Percentiles rank a stretch among this genome's conserved stretches.
These are phyloP conservation scores for Nakaseomyces uthaithaninus DNA, from an alignment of 1,139 yeast species.

Conservation along the genomic window DNA sequence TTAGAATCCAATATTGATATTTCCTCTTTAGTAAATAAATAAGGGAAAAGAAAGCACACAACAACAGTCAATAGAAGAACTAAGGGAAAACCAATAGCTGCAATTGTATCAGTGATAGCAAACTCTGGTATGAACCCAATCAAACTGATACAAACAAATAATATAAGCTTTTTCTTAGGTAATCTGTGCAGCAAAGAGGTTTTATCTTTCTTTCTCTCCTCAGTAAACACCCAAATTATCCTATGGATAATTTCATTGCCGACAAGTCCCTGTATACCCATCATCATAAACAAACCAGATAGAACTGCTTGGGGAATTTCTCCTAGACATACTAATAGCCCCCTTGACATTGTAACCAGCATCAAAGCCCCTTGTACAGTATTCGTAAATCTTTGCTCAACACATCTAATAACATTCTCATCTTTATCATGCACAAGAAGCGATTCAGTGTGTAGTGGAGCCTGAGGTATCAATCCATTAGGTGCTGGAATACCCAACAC, in stretches of 20 bases:
- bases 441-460: slow-evolving; percentile 83
- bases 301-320: slow-evolving; percentile 90
- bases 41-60: slow-evolving; percentile 48
- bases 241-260: slow-evolving; percentile 58
- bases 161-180: slow-evolving; percentile 43
- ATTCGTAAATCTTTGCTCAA: slow-evolving; percentile 84
- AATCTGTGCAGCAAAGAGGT: slow-evolving; percentile 32
- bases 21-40: slow-evolving; percentile 54
- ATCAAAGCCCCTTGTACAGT: slow-evolving; percentile 77
- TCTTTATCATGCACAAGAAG: slow-evolving; percentile 51
- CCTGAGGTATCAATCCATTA: slow-evolving; percentile 93
- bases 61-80: slow-evolving; percentile 67
- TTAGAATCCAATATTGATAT: slow-evolving; percentile 52
- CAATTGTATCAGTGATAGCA: slow-evolving; percentile 76
- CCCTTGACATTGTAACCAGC: slow-evolving; percentile 83
- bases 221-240: slow-evolving; percentile 58
- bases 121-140: slow-evolving; percentile 72
- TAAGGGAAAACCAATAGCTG: slow-evolving; percentile 93
- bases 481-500: slow-evolving; percentile 90
- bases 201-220: slow-evolving; percentile 34
- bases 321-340: slow-evolving; percentile 70
- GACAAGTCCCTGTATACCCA: slow-evolving; percentile 79
- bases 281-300: slow-evolving; percentile 84
- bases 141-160: slow-evolving; percentile 52
- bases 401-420: slow-evolving; percentile 48